Percentiles rank a stretch among this genome's conserved stretches.
phyloP scores from a whole-genome alignment of 129 eudicot genomes.

The Gnaphalium uliginosum region DNA sequence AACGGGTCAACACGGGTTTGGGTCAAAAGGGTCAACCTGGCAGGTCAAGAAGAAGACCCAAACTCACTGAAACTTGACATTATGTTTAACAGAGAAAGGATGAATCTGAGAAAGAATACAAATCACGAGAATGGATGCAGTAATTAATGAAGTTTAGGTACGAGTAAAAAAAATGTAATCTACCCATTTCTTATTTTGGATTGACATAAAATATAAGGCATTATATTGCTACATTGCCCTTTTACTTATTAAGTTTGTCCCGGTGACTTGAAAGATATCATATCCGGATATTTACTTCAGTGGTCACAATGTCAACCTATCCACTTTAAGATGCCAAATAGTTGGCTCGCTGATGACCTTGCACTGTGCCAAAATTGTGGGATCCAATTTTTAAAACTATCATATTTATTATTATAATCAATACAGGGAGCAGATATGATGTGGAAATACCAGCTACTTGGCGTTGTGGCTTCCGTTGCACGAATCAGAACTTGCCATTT shows the following conservation, averaged over 20 bases:
- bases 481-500: too few relatives aligned
- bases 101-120: not conserved
- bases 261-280: not conserved
- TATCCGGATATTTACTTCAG: slow-evolving; percentile 2
- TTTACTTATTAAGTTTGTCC: not conserved
- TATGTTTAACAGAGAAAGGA: not conserved
- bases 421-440: not conserved
- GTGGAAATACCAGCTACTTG: not conserved
- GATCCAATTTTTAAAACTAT: not conserved
- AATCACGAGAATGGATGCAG: not conserved
- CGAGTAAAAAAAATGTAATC: not conserved
- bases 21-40: too few relatives aligned
- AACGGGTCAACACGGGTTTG: not conserved
- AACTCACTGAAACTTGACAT: too few relatives aligned
- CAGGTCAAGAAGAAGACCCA: too few relatives aligned
- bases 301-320: not conserved
- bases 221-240: not conserved
- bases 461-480: not conserved
- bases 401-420: not conserved
- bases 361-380: not conserved
- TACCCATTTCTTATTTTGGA: not conserved
- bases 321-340: not conserved
- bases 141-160: too few relatives aligned
- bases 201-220: not conserved
- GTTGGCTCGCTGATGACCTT: not conserved